Base-by-base conservation (phyloP, 2,329 filamentous ascomycete species). In the Aspergillus japonicus region DNA sequence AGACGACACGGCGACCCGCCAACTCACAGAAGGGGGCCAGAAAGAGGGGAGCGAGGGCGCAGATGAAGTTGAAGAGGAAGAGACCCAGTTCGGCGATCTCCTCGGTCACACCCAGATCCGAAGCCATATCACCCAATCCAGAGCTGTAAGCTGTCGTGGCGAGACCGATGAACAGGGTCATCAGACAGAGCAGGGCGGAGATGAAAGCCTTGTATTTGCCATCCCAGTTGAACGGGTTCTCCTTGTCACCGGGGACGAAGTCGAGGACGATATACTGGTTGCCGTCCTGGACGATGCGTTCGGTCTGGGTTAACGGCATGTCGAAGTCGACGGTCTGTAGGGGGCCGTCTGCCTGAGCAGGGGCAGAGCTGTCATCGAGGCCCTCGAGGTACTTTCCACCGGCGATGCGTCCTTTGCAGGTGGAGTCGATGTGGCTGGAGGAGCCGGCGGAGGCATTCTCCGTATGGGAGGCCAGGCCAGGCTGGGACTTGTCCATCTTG, bases 211-310 rank as follows among this genome's bases (percentile, higher is more conserved):
- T 83, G 59, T 77, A 73, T 54, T 69, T 73, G 2, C 67, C 64
- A 47, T 73, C 75, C 78, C 79, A 84, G 68, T 84, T 83, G 75
- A 82, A 83, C 0, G 82, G 82, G 62, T 83, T 82, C 65, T 82
- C 76, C 21, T 71, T 72, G 62, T 84, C 82, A 11, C 75, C 78
- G 1, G 75, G 68, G 1, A 76, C 75, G 61, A 82, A 83, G 39
- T 75, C 74, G 5, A 83, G 74, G 11, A 82, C 70, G 57, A 83
- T 75, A 50, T 75, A 78, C 53, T 82, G 75, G 51, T 78, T 73
- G 56, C 73, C 80, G 60, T 82, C 70, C 51, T 80, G 71, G 48
- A 73, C 58, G n/a, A 74, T 73, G 2, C 75, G 65, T 58, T 80
- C 76, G 7, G 78, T 80, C 42, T 78, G 62, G 5, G 81, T 83